Conservation (phyloP, 176 grass and related monocot species). For the Leersia perrieri region DNA sequence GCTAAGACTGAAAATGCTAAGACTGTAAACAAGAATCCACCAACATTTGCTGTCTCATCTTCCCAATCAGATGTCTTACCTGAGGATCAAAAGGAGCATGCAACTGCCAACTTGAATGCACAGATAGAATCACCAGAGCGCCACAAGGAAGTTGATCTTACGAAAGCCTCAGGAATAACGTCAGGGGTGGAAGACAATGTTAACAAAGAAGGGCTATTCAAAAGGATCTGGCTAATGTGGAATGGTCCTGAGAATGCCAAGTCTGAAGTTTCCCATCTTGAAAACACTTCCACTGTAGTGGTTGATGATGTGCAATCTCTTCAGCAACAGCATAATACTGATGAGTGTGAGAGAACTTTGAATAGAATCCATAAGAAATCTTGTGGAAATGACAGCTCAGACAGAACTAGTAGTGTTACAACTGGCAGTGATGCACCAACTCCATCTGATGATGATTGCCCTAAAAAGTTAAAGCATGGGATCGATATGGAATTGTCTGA, state of each 20-base stretch:
- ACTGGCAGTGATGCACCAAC: slow-evolving; percentile 13
- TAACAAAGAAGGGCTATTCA: slow-evolving; percentile 37
- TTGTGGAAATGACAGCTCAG: slow-evolving; percentile 6
- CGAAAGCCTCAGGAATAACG: slow-evolving; percentile 9
- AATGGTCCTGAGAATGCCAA: slow-evolving; percentile 36
- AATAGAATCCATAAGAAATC: slow-evolving; percentile 18
- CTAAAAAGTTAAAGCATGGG: slow-evolving; percentile 34
- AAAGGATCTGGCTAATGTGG: slow-evolving; percentile 49
- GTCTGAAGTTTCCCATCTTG: slow-evolving; percentile 30
- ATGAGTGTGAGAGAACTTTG: slow-evolving; percentile 11
- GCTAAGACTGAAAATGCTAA: slow-evolving; percentile 31
- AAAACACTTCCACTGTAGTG: slow-evolving; percentile 32
- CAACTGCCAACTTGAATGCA: slow-evolving; percentile 23
- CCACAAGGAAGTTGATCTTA: slow-evolving; percentile 36
- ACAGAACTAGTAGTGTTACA: slow-evolving; percentile 5
- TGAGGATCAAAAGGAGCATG: slow-evolving; percentile 25
- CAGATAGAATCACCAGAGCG: slow-evolving; percentile 24
- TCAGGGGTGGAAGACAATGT: slow-evolving; percentile 23
- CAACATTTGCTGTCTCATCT: slow-evolving; percentile 32
- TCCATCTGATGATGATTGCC: slow-evolving; percentile 12
- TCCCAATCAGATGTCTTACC: slow-evolving; percentile 36
- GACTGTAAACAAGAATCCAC: slow-evolving; percentile 9
- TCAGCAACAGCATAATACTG: slow-evolving; percentile 26
- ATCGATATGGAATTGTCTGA: not conserved
- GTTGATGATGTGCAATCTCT: slow-evolving; percentile 30